phyloP scores from a whole-genome alignment of 2,329 filamentous ascomycete genomes.

The Phaeosphaeria sp. region DNA sequence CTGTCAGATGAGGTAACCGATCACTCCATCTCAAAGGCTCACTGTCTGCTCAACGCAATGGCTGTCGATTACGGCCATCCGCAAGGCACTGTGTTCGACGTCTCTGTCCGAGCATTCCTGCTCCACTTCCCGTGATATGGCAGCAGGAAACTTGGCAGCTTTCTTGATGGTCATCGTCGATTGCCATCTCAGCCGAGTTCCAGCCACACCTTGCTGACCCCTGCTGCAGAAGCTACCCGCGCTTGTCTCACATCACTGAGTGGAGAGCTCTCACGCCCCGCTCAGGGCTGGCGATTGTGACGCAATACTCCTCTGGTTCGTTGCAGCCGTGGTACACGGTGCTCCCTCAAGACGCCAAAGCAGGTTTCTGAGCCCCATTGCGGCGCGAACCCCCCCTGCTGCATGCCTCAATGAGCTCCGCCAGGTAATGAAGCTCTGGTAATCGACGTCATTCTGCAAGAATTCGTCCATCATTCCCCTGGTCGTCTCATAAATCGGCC shows the following conservation, averaged over 20 bases:
- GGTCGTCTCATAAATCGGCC: conserved; percentile 40
- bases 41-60: not conserved
- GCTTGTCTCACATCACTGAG: conserved; percentile 35
- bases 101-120: conserved; percentile 9
- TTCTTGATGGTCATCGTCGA: conserved; percentile 39
- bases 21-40: not conserved
- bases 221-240: conserved; percentile 28
- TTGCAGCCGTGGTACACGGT: conserved; percentile 35
- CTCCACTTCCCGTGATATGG: conserved; percentile 20
- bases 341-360: conserved; percentile 36
- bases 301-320: conserved; percentile 41
- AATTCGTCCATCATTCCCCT: conserved; percentile 18
- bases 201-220: conserved; percentile 37
- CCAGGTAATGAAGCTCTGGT: conserved; percentile 13
- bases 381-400: conserved; percentile 46
- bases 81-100: not conserved
- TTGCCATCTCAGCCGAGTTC: conserved; percentile 29
- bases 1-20: not conserved
- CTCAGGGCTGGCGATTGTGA: conserved; percentile 41
- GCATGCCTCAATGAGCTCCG: conserved; percentile 22
- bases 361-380: conserved; percentile 46
- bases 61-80: not conserved
- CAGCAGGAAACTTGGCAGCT: conserved; percentile 28
- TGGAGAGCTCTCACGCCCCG: conserved; percentile 40
- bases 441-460: conserved; percentile 45